Conservation (phyloP, 2,329 filamentous ascomycete genomes). For the Malbranchea cinnamomea region DNA sequence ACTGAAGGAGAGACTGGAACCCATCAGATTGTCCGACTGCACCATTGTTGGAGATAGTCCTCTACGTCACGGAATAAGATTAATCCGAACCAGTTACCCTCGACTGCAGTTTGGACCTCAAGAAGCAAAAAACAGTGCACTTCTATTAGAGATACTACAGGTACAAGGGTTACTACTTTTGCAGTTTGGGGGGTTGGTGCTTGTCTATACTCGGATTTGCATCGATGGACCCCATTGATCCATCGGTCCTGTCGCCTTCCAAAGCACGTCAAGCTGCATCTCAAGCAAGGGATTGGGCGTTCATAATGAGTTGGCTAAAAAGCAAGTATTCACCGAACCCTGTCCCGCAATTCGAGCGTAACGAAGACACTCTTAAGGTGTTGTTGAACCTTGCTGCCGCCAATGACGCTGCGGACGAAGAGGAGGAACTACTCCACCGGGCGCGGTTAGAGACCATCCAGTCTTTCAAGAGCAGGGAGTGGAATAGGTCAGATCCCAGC, state of each 20-base stretch:
- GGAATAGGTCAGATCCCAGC: constrained; percentile 18
- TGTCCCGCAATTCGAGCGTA: constrained; percentile 68
- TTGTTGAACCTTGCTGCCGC: constrained; percentile 58
- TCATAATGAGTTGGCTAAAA: constrained; percentile 69
- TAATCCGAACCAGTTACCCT: constrained; percentile 1
- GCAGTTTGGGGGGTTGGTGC: constrained; percentile 4
- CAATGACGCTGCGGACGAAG: constrained; percentile 53
- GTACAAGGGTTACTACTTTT: too few relatives aligned
- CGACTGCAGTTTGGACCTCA: background rate
- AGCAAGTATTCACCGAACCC: constrained; percentile 50
- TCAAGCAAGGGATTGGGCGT: constrained; percentile 80
- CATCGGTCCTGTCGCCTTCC: constrained; percentile 44
- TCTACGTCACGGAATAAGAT: constrained; percentile 2
- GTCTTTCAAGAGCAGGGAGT: constrained; percentile 16
- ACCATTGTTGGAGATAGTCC: too few relatives aligned
- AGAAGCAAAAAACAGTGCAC: background rate
- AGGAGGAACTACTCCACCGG: constrained; percentile 20
- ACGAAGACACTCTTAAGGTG: constrained; percentile 62
- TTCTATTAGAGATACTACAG: too few relatives aligned
- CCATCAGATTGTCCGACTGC: background rate
- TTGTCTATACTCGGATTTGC: too few relatives aligned
- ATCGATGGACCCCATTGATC: too few relatives aligned
- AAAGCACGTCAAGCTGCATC: constrained; percentile 62
- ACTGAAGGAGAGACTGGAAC: background rate
- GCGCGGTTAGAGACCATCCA: constrained; percentile 23